Base-by-base conservation (phyloP, 1,139 yeast genomes). In the Hyphopichia fennica region DNA sequence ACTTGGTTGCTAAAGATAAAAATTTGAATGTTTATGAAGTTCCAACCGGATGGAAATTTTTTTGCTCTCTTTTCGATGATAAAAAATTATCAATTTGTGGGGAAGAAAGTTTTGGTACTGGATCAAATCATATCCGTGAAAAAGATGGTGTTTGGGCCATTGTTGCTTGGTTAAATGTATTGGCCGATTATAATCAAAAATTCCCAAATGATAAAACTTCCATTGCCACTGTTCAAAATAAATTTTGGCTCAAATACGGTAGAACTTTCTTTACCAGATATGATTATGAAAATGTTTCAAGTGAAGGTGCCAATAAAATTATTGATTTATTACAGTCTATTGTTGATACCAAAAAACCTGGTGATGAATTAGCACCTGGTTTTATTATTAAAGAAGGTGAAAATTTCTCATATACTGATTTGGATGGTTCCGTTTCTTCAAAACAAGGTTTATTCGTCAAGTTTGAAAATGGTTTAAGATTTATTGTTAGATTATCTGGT, bases 11-110 rank as follows among this genome's bases (percentile, higher is more conserved):
- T 31, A 81, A 82, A 62, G 75, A 75, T 46, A 84, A 89, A 63
- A 84, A 84, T 15, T 72, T 93, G 50, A 69, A 84, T 41, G 74
- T 84, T 49, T 93, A 93, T 67, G 99, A 93, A 67, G 99, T 95
- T 4, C 99, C 99, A 45, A 93, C 99, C 17, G 99, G 99, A 34
- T 93, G 99, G 99, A 93, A 93, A 67, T 93, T 93, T 62, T 93
- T 93, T 78, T 90, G 98, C 66, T 91, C 96, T 6, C 73, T 93
- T 51, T 93, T 93, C 56, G 99, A 93, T 61, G 91, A 95, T 37
- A 81, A 88, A 57, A 90, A 90, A 67, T 77, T 93, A 58, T 87
- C 96, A 48, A 93, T 93, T 57, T 95, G 99, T 69, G 99, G 99
- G 52, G 99, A 93, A 69, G 99, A 93, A 69, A 86, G 96, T 35